Conservation (phyloP, 2,329 filamentous ascomycete genomes). For the Didymella arachidicola region DNA sequence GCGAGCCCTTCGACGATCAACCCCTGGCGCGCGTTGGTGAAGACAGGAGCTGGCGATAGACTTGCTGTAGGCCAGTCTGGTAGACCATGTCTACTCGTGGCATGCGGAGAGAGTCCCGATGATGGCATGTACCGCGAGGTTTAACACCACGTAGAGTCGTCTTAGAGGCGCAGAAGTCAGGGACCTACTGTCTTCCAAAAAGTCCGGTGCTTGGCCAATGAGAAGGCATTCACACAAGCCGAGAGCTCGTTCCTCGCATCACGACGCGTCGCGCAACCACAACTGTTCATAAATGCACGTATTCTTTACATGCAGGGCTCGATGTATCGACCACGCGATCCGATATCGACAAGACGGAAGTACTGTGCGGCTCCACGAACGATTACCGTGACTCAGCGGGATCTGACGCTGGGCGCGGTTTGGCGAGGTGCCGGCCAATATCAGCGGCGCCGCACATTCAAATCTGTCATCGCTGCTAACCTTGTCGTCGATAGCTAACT, state of each 20-base stretch:
- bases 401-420: slow-evolving; percentile 1
- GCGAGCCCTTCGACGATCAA: background rate
- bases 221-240: background rate
- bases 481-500: background rate
- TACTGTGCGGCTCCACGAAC: slow-evolving; percentile 2
- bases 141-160: background rate
- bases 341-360: background rate
- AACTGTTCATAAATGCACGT: background rate
- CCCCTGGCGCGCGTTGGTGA: too few species aligned
- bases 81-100: background rate
- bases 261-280: background rate
- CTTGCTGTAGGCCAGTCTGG: background rate
- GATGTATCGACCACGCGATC: background rate
- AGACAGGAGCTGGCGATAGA: too few species aligned
- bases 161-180: background rate
- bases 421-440: background rate
- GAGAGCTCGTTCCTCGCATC: background rate
- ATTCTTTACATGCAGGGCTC: background rate
- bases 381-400: background rate
- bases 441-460: slow-evolving; percentile 11
- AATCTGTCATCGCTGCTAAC: slow-evolving; percentile 4
- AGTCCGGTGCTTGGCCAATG: background rate
- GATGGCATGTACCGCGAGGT: background rate
- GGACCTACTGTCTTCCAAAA: background rate
- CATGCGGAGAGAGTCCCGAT: background rate